A percentile compares a stretch with the other conserved stretches of the same genome.
phyloP scores from a whole-genome alignment of 2,329 filamentous ascomycete species.

The Ophiostoma triangulosporum region DNA sequence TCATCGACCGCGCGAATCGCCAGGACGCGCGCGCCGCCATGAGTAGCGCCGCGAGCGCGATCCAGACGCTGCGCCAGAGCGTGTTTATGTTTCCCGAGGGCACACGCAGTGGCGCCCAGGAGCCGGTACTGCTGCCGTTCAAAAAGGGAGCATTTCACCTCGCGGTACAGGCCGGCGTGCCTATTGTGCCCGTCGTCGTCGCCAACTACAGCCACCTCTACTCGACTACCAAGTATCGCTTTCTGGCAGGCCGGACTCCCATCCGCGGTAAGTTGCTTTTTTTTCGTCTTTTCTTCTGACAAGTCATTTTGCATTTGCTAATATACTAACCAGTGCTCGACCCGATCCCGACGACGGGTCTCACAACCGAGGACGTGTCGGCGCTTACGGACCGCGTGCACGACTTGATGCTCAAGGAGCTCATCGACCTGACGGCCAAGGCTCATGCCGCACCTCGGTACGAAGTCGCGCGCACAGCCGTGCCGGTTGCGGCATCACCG shows the following conservation, averaged over 20 bases:
- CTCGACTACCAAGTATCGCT: constrained; percentile 48
- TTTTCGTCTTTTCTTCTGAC: constrained; percentile 6
- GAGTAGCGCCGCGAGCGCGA: constrained; percentile 67
- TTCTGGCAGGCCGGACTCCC: constrained; percentile 57
- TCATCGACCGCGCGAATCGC: constrained; percentile 83
- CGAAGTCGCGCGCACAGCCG: neutral
- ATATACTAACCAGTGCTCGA: constrained; percentile 48
- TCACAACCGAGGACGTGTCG: constrained; percentile 67
- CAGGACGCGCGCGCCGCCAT: constrained; percentile 76
- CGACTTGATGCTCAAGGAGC: constrained; percentile 61
- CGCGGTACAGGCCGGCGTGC: constrained; percentile 84
- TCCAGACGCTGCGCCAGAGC: constrained; percentile 56
- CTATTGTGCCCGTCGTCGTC: constrained; percentile 73
- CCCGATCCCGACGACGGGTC: constrained; percentile 62
- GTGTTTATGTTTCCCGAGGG: constrained; percentile 88
- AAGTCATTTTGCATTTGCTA: neutral
- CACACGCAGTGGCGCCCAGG: constrained; percentile 75
- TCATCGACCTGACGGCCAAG: constrained; percentile 39
- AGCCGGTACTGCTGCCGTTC: constrained; percentile 78
- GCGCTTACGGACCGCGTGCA: constrained; percentile 53
- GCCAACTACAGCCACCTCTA: constrained; percentile 69
- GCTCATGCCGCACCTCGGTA: constrained; percentile 15
- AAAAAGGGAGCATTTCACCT: constrained; percentile 98
- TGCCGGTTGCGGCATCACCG: neutral
- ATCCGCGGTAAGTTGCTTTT: constrained; percentile 46